Base-by-base conservation (phyloP, 495 filamentous ascomycete genomes). In the Evernia prunastri region DNA sequence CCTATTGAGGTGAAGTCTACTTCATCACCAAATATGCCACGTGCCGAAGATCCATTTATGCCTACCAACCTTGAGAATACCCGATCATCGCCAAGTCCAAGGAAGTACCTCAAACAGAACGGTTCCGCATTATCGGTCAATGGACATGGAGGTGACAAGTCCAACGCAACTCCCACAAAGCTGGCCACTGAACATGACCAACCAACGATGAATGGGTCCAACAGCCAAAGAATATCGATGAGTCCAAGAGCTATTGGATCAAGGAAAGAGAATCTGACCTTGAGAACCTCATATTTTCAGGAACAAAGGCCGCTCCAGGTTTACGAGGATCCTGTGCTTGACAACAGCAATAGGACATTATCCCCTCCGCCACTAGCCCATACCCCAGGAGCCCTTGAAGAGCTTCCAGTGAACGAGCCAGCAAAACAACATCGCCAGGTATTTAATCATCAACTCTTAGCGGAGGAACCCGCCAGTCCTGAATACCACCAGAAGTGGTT, bases 261-360 rank as follows among this genome's bases (percentile, higher is more conserved):
- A 45, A 66, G 63, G 39, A 69, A 69, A 47, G 67, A 69, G 18
- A 63, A 63, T 23, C 25, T 66, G 31, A 39, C 56, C 20, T 27
- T 20, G 10, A 60, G 53, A 57, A 42, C 31, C 37, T 47, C 49
- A 12, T 27, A 20, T 20, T 25, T 23, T 11, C 67, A 61, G 60
- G 60, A 62, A 5, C 64, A 53, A 40, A 42, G 58, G 43, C 66
- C 74, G 35, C 68, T 79, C 63, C 59, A 74, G 35, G 78, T 80
- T 36, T 79, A 78, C 36, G 78, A 80, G 65, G 77, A 80, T 58
- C 78, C 78, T 60, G 69, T 69, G n/a, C 67, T 69, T 20, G 60
- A 47, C 25, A 45, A 45, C 29, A 29, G 47, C 8, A 61, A 60
- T n/a, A 59, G 51, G 15, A 56, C 40, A 13, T n/a, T 29, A 35